Evolutionary conservation across 805 yeast species (phyloP).

Genomic region (Monosporozyma solicola): DNA sequence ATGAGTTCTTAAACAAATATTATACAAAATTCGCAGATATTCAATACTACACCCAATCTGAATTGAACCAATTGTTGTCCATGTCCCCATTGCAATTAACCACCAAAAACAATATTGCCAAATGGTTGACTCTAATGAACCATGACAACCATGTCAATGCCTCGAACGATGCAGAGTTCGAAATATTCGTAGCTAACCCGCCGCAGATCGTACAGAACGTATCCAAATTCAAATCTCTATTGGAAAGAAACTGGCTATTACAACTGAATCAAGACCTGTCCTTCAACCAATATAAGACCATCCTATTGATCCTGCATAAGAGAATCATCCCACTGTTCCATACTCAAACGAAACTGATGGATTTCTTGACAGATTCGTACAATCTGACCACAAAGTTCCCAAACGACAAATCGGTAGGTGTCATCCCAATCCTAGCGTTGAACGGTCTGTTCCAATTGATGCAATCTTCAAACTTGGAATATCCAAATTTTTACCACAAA

Average conservation of each 20-base stretch:
- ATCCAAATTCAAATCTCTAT: slow-evolving; percentile 47
- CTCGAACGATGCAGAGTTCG: slow-evolving; percentile 12
- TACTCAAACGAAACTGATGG: slow-evolving; percentile 81
- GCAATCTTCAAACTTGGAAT: slow-evolving; percentile 74
- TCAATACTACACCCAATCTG: slow-evolving; percentile 61
- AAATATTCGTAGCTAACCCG: slow-evolving; percentile 36
- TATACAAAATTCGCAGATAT: slow-evolving; percentile 63
- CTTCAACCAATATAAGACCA: slow-evolving; percentile 53
- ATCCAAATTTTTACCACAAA: slow-evolving; percentile 81
- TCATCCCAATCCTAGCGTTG: slow-evolving; percentile 67
- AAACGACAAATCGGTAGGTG: slow-evolving; percentile 35
- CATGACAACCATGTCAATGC: slow-evolving; percentile 25
- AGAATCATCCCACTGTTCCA: slow-evolving; percentile 72
- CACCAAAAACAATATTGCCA: slow-evolving; percentile 20
- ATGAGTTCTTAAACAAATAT: slow-evolving; percentile 49
- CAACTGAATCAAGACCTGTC: slow-evolving; percentile 44
- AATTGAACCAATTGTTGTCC: slow-evolving; percentile 28
- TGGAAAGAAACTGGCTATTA: slow-evolving; percentile 61
- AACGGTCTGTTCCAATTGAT: slow-evolving; percentile 84
- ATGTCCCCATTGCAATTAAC: too few relatives aligned
- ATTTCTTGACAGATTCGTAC: slow-evolving; percentile 83
- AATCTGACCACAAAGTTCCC: slow-evolving; percentile 28
- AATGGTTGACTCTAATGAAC: slow-evolving; percentile 33
- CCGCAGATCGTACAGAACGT: slow-evolving; percentile 37
- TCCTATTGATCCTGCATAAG: slow-evolving; percentile 67